phyloP scores from a whole-genome alignment of 2,329 filamentous ascomycete species.

The Fusarium keratoplasticum region DNA sequence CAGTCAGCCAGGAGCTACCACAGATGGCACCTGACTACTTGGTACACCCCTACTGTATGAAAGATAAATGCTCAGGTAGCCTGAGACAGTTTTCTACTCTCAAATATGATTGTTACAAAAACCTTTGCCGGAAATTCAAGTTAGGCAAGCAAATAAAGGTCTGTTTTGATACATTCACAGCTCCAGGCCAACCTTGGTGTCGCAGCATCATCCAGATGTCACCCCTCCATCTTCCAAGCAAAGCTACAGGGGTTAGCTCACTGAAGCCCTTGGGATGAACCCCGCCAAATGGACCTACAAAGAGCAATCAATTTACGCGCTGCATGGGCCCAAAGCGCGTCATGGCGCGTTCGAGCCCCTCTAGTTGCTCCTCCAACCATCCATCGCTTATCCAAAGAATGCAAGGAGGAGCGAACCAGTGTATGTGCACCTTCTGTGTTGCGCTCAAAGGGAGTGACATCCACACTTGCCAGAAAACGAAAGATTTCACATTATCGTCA shows the following conservation, averaged over 20 bases:
- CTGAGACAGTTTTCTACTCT: not conserved
- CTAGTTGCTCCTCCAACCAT: constrained; percentile 45
- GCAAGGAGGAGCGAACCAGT: not conserved
- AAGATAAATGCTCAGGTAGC: not conserved
- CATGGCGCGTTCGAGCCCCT: constrained; percentile 21
- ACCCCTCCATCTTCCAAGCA: not conserved
- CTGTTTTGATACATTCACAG: not conserved
- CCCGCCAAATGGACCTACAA: constrained; percentile 17
- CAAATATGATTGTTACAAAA: not conserved
- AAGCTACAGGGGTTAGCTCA: constrained; percentile 1
- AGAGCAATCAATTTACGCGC: constrained; percentile 40
- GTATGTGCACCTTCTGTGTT: not conserved
- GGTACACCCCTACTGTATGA: not conserved
- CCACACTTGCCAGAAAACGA: not conserved
- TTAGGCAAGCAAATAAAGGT: not conserved
- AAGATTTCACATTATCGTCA: not conserved
- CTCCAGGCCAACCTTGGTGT: not conserved
- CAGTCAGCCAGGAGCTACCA: constrained; percentile 4
- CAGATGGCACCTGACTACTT: constrained; percentile 14
- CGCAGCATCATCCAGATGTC: not conserved
- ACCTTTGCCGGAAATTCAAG: not conserved
- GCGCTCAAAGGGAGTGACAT: not conserved
- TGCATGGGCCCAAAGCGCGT: constrained; percentile 17
- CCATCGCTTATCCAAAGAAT: constrained; percentile 21
- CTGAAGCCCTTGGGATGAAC: constrained; percentile 11